Conservation (phyloP, 108 stramenopile species). For the Cyclotella sp. region DNA sequence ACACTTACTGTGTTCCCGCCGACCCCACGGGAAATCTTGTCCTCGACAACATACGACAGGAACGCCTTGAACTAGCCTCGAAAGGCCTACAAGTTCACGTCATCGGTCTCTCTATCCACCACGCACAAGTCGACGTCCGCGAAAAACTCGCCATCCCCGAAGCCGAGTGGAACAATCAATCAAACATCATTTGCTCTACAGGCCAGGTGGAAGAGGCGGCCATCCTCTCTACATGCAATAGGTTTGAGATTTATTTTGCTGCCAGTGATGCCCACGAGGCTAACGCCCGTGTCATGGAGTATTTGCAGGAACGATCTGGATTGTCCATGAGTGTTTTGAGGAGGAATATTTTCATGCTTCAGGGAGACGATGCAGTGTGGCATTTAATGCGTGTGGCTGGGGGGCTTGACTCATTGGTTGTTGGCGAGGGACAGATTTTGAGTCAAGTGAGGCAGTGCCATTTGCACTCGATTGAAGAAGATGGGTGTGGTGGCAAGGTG, state of each 20-base stretch:
- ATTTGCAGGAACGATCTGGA: slow-evolving; percentile 83
- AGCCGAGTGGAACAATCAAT: slow-evolving; percentile 92
- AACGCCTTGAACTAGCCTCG: slow-evolving; percentile 87
- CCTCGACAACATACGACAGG: slow-evolving; percentile 45
- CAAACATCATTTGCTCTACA: slow-evolving; percentile 74
- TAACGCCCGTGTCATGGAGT: slow-evolving; percentile 88
- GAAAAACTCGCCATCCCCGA: slow-evolving; percentile 98
- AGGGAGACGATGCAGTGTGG: slow-evolving; percentile 96
- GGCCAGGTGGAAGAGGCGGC: slow-evolving; percentile 94
- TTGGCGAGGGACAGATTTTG: slow-evolving; percentile 99
- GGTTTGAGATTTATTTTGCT: slow-evolving; percentile 98
- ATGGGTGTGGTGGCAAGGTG: slow-evolving; percentile 97
- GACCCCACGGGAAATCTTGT: background rate
- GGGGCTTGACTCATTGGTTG: slow-evolving; percentile 97
- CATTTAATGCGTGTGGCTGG: slow-evolving; percentile 97
- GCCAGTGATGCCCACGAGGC: slow-evolving; percentile 90
- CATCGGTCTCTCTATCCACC: slow-evolving; percentile 97
- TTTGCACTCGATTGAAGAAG: slow-evolving; percentile 94
- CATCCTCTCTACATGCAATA: slow-evolving; percentile 96
- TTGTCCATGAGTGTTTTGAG: slow-evolving; percentile 87
- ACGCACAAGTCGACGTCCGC: slow-evolving; percentile 95
- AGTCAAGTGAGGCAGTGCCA: slow-evolving; percentile 97
- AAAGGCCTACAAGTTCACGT: slow-evolving; percentile 95
- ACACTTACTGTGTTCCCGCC: background rate
- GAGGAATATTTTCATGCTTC: slow-evolving; percentile 93